phyloP scores from a whole-genome alignment of 768 basidiomycete species.

The Auriculariales sp. region DNA sequence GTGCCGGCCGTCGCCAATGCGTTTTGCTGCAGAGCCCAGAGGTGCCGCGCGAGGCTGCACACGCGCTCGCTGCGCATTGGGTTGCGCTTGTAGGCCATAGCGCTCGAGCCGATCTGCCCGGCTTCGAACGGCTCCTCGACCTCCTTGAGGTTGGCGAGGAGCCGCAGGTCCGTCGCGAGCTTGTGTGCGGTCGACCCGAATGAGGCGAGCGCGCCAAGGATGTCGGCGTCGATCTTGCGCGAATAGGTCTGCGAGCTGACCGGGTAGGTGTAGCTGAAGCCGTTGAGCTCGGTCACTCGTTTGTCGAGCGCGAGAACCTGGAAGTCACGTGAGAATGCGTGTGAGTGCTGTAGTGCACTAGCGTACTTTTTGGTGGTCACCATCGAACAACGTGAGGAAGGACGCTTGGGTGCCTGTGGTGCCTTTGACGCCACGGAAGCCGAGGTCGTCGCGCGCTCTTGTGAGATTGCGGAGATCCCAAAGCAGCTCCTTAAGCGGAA shows the following conservation, averaged over 20 bases:
- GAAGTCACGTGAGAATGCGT: neutral
- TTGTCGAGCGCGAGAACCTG: constrained; percentile 81
- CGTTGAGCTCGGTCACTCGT: constrained; percentile 79
- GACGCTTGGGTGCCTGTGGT: constrained; percentile 97
- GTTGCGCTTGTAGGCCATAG: constrained; percentile 99
- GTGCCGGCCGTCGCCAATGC: constrained; percentile 87
- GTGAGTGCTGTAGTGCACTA: neutral
- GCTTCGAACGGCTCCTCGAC: constrained; percentile 98
- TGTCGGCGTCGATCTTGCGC: constrained; percentile 91
- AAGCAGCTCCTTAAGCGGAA: constrained; percentile 52
- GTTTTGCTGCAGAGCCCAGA: constrained; percentile 94
- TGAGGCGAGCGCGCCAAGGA: constrained; percentile 77
- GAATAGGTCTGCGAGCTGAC: constrained; percentile 99
- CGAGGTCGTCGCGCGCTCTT: constrained; percentile 79
- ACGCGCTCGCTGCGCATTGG: constrained; percentile 98
- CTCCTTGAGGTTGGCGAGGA: constrained; percentile 94
- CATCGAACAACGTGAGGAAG: constrained; percentile 87
- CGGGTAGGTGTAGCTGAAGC: constrained; percentile 90
- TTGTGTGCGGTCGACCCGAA: constrained; percentile 94
- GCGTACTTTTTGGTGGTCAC: constrained; percentile 80
- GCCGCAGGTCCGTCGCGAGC: constrained; percentile 87
- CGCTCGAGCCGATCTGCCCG: constrained; percentile 92
- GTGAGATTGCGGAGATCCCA: constrained; percentile 94
- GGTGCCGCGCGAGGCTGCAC: constrained; percentile 88
- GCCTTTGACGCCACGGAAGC: constrained; percentile 98